These are phyloP conservation scores for Dactylellina sp. DNA, from an alignment of 2,329 filamentous ascomycete species.

Conservation along the genomic window DNA sequence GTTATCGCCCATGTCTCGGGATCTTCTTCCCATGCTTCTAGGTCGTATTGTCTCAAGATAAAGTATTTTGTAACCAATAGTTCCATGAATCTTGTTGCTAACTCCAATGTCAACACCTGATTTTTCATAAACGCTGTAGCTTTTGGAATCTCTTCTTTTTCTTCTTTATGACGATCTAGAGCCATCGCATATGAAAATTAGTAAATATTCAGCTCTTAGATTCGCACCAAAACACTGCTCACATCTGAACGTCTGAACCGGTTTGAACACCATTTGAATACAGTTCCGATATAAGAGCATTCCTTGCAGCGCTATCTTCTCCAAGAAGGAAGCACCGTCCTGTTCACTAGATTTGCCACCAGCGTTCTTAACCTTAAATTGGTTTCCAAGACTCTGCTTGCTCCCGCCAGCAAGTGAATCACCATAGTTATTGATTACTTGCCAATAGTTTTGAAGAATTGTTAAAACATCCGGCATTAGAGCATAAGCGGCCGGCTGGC, in stretches of 20 bases:
- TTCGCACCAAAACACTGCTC: constrained; percentile 63
- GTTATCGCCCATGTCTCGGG: constrained; percentile 95
- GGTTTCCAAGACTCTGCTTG: constrained; percentile 62
- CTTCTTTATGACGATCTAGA: constrained; percentile 66
- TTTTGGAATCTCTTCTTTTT: constrained; percentile 71
- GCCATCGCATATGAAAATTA: constrained; percentile 26
- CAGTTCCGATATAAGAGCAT: constrained; percentile 84
- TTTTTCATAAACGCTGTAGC: constrained; percentile 77
- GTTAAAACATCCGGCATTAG: constrained; percentile 82
- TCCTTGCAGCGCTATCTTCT: constrained; percentile 84
- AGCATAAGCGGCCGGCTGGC: constrained; percentile 84
- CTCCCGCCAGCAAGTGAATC: constrained; percentile 74
- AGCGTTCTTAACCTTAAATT: constrained; percentile 61
- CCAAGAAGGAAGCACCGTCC: constrained; percentile 70
- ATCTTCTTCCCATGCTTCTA: constrained; percentile 92
- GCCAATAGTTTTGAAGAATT: constrained; percentile 87
- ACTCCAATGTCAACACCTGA: constrained; percentile 78
- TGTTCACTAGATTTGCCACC: constrained; percentile 64
- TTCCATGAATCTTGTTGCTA: constrained; percentile 85
- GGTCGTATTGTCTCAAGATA: constrained; percentile 83
- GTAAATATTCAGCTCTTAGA: constrained; percentile 14
- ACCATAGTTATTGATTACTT: constrained; percentile 79
- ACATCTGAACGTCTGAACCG: constrained; percentile 85
- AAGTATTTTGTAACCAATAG: constrained; percentile 88
- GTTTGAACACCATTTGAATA: constrained; percentile 84